Base-by-base conservation (phyloP, 345 rosid species). In the Eucalyptus grandis region DNA sequence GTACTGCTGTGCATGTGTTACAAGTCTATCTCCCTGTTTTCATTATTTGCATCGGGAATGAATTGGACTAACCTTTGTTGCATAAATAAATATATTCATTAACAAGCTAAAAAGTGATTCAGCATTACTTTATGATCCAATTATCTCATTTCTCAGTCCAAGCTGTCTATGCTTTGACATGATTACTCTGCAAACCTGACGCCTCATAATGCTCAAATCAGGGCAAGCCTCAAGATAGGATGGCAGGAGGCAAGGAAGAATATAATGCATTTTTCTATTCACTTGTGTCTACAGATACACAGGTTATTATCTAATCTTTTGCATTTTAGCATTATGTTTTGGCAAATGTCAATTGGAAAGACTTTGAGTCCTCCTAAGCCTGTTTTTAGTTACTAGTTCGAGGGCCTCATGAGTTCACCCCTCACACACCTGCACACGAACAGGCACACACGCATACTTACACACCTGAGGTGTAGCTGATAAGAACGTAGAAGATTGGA, bases 161-260 rank as follows among this genome's bases (percentile, higher is more conserved):
- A 11, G 47, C 30, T 77, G 27, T 40, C 47, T 77, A 37, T 77
- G 30, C 83, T 77, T 77, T 37, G 47, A 21, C 47, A 37, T 11
- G 27, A 77, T 40, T 21, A 77, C 27, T 77, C 47, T 40, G 83
- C 8, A 7, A 11, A 27, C 9, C 56, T 83, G 34, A 46, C 21
- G 5, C 67, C 56, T 43, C 49, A 37, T 24, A 34, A 27, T 37
- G 46, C 30, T 69, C 77, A 24, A 49, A 86, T 90, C 93, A 97
- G 99, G 99, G 99, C 91, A 98, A 95, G 90, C 94, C 92, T 53
- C 96, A 98, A 95, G 99, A 98, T 93, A 95, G 99, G 93, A 94
- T 96, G 98, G 98, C 99, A 22, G 99, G 99, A 89, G 99, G 99
- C 60, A 97, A 96, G 94, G 99, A 97, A 94, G 99, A 98, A 90